A percentile compares a stretch with the other conserved stretches of the same genome.
These are phyloP conservation scores for Blastocystis sp. DNA, from an alignment of 352 stramenopile species.

Conservation along the genomic window DNA sequence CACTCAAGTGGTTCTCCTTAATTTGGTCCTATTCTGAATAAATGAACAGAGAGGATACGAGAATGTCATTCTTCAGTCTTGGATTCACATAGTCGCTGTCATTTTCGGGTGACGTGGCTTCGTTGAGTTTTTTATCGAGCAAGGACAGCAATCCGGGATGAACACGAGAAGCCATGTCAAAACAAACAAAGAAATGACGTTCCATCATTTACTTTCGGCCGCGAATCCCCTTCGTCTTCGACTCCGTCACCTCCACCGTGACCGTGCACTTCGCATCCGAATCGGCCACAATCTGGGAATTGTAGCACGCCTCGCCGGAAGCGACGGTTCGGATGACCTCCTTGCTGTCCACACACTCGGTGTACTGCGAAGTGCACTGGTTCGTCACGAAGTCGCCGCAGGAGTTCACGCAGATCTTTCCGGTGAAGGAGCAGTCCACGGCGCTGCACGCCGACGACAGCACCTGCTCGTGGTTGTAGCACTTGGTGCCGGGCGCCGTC, in stretches of 20 bases:
- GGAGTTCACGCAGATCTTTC: slow-evolving; percentile 54
- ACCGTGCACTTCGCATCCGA: slow-evolving; percentile 27
- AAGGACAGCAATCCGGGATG: slow-evolving; percentile 35
- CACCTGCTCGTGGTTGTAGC: slow-evolving; percentile 66
- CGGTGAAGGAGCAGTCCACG: slow-evolving; percentile 59
- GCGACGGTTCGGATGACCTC: slow-evolving; percentile 12
- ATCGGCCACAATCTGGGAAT: slow-evolving; percentile 57
- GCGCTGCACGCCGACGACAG: slow-evolving; percentile 30
- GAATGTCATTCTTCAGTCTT: slow-evolving; percentile 45
- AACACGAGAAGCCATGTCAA: not conserved
- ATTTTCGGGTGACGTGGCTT: slow-evolving; percentile 33
- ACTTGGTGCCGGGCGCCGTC: slow-evolving; percentile 53
- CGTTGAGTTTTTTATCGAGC: slow-evolving; percentile 45
- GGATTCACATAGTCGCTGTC: slow-evolving; percentile 35
- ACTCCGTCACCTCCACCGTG: slow-evolving; percentile 49
- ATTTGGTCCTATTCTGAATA: slow-evolving; percentile 21
- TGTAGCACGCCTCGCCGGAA: slow-evolving; percentile 50
- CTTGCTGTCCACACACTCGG: slow-evolving; percentile 28
- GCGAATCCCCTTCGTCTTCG: slow-evolving; percentile 64
- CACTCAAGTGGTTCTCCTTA: slow-evolving; percentile 26
- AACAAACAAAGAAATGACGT: slow-evolving; percentile 47
- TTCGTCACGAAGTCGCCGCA: slow-evolving; percentile 53
- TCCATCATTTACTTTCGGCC: slow-evolving; percentile 64
- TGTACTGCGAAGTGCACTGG: slow-evolving; percentile 54
- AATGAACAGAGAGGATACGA: not conserved